Evolutionary conservation across 2,329 filamentous ascomycete genomes (phyloP).

Genomic region (Metarhizium rileyi): DNA sequence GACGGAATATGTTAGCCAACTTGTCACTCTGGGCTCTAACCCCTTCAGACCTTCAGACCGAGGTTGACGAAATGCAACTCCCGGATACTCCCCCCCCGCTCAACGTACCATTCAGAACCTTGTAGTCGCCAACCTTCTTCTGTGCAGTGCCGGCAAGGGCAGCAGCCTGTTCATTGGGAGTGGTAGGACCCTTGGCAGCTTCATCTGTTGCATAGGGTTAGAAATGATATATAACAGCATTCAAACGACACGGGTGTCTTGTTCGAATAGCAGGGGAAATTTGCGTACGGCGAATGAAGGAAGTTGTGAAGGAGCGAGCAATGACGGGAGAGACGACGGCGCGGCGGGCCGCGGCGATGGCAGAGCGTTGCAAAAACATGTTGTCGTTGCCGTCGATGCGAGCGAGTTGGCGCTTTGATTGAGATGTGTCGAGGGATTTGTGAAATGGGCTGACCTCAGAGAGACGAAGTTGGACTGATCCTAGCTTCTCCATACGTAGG

Average conservation of each 20-base stretch:
- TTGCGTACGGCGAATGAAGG: slow-evolving; percentile 48
- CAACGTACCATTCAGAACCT: slow-evolving; percentile 37
- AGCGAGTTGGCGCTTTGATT: slow-evolving; percentile 4
- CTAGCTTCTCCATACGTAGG: slow-evolving; percentile 12
- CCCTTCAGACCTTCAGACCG: slow-evolving; percentile 8
- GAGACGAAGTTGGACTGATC: slow-evolving; percentile 24
- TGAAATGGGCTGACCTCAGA: slow-evolving; percentile 36
- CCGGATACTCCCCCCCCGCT: slow-evolving; percentile 7
- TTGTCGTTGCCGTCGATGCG: slow-evolving; percentile 17
- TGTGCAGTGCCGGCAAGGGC: slow-evolving; percentile 27
- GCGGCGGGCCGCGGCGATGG: slow-evolving; percentile 50
- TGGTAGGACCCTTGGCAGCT: slow-evolving; percentile 24
- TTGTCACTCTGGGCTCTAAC: not conserved
- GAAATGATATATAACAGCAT: slow-evolving; percentile 1
- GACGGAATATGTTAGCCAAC: slow-evolving; percentile 11
- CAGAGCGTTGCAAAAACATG: slow-evolving; percentile 59
- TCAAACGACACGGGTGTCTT: slow-evolving; percentile 4
- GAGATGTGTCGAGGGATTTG: slow-evolving; percentile 28
- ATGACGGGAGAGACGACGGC: slow-evolving; percentile 41
- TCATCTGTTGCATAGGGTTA: slow-evolving; percentile 20
- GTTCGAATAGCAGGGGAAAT: slow-evolving; percentile 16
- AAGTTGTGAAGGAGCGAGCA: slow-evolving; percentile 51
- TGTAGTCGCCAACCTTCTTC: slow-evolving; percentile 36
- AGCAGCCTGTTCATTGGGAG: slow-evolving; percentile 28
- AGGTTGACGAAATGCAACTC: slow-evolving; percentile 10